Base-by-base conservation (phyloP, 2,329 filamentous ascomycete species). In the Aureobasidium sp. region DNA sequence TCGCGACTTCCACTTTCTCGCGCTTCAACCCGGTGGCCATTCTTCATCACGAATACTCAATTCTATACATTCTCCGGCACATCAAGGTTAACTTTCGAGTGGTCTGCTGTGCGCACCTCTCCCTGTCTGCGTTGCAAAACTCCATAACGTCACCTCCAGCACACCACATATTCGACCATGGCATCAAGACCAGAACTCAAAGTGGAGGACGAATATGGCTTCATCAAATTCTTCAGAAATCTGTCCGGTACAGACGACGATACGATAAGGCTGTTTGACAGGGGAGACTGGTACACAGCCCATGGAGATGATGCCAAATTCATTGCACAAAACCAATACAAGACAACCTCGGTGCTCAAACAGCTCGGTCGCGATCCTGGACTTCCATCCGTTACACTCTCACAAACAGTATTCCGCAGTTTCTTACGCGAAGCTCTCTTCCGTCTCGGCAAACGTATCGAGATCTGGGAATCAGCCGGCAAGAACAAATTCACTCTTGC, bases 191-290 rank as follows among this genome's bases (percentile, higher is more conserved):
- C 82, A 13, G 82, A 84, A 68, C 75, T 84, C 65, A 83, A 82
- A 71, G 90, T 97, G 73, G 95, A 99, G 71, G 94, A 99, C 73
- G 94, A 99, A 79, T 87, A 88, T 71, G 92, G 93, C 68, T 99
- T 99, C 81, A 97, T 97, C 78, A 90, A 88, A 69, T 96, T 92
- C 78, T 99, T 95, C 81, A 93, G 93, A 69, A 88, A 87, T n/a
- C 82, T 99, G 2, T 70, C 79, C 15, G 85, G 86, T 59, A 84
- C 86, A 68, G 82, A 86, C 43, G 88, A 89, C 61, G 89, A 91
- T 61, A 92, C 90, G 0, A 82, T 99, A 60, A 87, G 94, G 60
- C 88, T 99, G 64, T 97, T 97, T 72, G 92, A 97, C 71, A 86
- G 94, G 66, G 89, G 90, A 39, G 94, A 99, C 72, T 99, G 87